Conservation (phyloP, 2,329 filamentous ascomycete genomes). For the Aspergillus aculeatus region DNA sequence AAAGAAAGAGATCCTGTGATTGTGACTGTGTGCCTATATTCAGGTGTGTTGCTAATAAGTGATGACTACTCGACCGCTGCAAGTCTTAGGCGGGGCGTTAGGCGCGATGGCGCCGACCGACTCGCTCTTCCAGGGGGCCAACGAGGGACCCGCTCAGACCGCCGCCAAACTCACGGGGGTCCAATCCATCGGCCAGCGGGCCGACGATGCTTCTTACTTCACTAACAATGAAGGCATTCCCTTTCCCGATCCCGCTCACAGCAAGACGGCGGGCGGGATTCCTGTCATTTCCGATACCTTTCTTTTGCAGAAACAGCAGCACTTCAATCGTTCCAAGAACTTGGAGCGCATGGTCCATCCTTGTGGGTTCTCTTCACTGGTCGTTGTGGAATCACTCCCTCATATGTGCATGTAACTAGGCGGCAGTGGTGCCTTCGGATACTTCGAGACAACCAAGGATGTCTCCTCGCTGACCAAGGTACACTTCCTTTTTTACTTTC, state of each 20-base stretch:
- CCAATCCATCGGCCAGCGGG: conserved; percentile 46
- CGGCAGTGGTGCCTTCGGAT: conserved; percentile 26
- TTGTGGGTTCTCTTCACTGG: conserved; percentile 9
- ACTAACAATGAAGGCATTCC: conserved; percentile 57
- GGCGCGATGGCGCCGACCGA: neutral
- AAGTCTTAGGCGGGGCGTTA: neutral
- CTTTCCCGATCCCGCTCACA: conserved; percentile 51
- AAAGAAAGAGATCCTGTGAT: neutral
- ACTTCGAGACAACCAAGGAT: conserved; percentile 27
- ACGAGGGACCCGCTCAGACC: conserved; percentile 54
- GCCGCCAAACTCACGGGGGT: conserved; percentile 53
- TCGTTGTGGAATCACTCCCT: neutral
- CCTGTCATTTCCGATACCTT: conserved; percentile 53
- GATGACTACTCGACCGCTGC: neutral
- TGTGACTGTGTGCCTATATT: neutral
- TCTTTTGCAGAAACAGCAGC: conserved; percentile 56
- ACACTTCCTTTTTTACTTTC: neutral
- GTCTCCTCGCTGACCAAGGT: conserved; percentile 17
- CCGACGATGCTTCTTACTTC: conserved; percentile 53
- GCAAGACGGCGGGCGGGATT: conserved; percentile 55
- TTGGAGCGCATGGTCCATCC: conserved; percentile 44
- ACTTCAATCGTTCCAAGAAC: conserved; percentile 57
- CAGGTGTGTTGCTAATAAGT: neutral
- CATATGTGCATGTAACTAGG: neutral
- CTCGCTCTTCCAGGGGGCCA: conserved; percentile 41